Evolutionary conservation across 352 stramenopile species (phyloP).

Genomic region (Phytopythium sindhum): DNA sequence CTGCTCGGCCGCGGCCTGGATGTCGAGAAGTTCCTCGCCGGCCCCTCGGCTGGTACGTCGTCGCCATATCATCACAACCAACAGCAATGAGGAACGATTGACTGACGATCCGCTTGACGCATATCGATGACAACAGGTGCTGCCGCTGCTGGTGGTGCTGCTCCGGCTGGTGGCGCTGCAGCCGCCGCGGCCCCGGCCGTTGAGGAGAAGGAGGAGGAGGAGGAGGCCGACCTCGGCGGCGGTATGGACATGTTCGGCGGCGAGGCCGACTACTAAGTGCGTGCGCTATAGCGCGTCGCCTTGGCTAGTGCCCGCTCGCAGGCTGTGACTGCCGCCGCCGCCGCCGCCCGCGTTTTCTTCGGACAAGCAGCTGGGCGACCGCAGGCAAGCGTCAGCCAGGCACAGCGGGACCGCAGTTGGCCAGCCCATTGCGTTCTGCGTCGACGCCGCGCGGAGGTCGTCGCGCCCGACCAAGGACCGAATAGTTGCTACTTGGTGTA

Average conservation of each 20-base stretch:
- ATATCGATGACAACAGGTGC: conserved; percentile 25
- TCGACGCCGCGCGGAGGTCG: neutral
- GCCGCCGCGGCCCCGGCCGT: conserved; percentile 35
- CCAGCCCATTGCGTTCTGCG: neutral
- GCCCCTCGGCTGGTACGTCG: conserved; percentile 79
- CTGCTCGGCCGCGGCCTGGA: conserved; percentile 76
- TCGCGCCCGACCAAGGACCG: neutral
- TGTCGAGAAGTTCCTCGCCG: conserved; percentile 87
- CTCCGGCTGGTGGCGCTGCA: conserved; percentile 37
- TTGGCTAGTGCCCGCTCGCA: conserved; percentile 4
- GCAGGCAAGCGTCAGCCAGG: neutral
- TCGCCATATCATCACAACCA: neutral
- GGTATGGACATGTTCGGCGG: conserved; percentile 88
- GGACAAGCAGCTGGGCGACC: neutral
- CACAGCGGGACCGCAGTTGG: neutral
- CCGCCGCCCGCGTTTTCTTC: neutral
- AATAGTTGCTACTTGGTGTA: neutral
- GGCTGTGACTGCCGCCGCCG: conserved; percentile 1
- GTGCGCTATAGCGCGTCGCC: neutral
- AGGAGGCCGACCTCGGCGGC: conserved; percentile 81
- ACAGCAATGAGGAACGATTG: neutral
- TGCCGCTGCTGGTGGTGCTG: conserved; percentile 51
- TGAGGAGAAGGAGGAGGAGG: conserved; percentile 84
- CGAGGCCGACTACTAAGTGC: conserved; percentile 80
- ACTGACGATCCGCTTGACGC: neutral